Evolutionary conservation across 2,329 filamentous ascomycete genomes (phyloP), one percentile per base, ranked within the genome.

Genomic region (Alternaria burnsii): DNA sequence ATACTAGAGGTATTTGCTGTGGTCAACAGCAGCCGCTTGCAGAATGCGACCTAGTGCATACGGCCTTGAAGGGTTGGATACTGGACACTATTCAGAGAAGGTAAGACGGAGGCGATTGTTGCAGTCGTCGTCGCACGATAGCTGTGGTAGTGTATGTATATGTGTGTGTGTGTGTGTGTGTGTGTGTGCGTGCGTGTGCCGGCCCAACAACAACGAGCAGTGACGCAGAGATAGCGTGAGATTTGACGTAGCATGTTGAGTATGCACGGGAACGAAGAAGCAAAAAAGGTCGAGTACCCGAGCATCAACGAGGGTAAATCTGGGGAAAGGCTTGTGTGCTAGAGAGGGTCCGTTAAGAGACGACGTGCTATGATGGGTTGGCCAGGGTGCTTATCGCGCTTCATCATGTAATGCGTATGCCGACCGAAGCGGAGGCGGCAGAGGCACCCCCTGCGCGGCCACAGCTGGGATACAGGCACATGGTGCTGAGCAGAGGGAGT

Each of bases 251-350:
- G 26, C 41, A 34, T 30, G 28, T 44, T 36, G 46, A 53, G 44
- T 8, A 42, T 24, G 5, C 40, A 63, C 70, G 68, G 71, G 69
- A 72, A 43, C 66, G 66, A 72, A 73, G 56, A 71, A 72, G 67
- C 67, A 72, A 70, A 64, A 72, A 11, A 30, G 28, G n/a, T 22
- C 44, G 38, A 50, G 44, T 48, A 44, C 42, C 41, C 50, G 53
- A 38, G 30, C 11, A 38, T 36, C 38, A 26, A 38, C 36, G 55
- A 65, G 62, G 43, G 65, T 58, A 67, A 69, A 72, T 73, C 72
- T 74, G 72, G 72, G 72, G 72, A 72, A 66, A 54, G 68, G 67
- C 61, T 64, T 57, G 53, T 55, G 46, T 55, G 51, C 18, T 40
- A 46, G 44, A 38, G 60, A 53, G 55, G 53, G 61, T 28, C 32